phyloP scores from a whole-genome alignment of 352 stramenopile genomes.

The Aphanomyces stellatus region DNA sequence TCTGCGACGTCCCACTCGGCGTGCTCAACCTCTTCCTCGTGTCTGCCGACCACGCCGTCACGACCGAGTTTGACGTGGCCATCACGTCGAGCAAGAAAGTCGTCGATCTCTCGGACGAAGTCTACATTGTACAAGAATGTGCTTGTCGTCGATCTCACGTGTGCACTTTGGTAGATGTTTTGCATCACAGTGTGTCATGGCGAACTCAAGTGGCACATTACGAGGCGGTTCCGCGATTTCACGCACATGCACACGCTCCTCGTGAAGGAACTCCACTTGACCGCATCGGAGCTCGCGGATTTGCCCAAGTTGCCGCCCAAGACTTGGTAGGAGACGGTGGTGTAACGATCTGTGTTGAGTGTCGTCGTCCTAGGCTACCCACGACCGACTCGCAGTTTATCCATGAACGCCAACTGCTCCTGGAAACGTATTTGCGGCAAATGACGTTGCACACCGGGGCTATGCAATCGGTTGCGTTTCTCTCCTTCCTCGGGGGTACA shows the following conservation, averaged over 20 bases:
- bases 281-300: neutral
- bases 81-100: slow-evolving; percentile 14
- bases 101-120: neutral
- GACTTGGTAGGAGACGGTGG: neutral
- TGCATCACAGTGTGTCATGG: slow-evolving; percentile 13
- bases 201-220: slow-evolving; percentile 14
- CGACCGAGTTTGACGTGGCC: slow-evolving; percentile 7
- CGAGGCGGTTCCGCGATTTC: slow-evolving; percentile 8
- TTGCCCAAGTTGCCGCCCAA: slow-evolving; percentile 9
- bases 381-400: neutral
- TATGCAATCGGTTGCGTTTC: slow-evolving; percentile 9
- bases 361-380: neutral
- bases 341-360: neutral
- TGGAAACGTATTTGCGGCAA: slow-evolving; percentile 4
- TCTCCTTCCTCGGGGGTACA: slow-evolving; percentile 13
- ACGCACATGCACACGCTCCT: neutral
- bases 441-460: neutral
- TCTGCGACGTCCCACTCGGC: neutral
- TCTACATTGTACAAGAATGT: slow-evolving; percentile 2
- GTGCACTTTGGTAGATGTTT: slow-evolving; percentile 3
- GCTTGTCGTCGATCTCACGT: neutral
- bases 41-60: neutral
- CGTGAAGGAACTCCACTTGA: slow-evolving; percentile 1
- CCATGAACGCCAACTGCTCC: neutral
- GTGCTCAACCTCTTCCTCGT: neutral